A percentile compares a stretch with the other conserved stretches of the same genome.
These are phyloP conservation scores for Naganishia cerealis DNA, from an alignment of 1,284 basidiomycete genomes.

Conservation along the genomic window DNA sequence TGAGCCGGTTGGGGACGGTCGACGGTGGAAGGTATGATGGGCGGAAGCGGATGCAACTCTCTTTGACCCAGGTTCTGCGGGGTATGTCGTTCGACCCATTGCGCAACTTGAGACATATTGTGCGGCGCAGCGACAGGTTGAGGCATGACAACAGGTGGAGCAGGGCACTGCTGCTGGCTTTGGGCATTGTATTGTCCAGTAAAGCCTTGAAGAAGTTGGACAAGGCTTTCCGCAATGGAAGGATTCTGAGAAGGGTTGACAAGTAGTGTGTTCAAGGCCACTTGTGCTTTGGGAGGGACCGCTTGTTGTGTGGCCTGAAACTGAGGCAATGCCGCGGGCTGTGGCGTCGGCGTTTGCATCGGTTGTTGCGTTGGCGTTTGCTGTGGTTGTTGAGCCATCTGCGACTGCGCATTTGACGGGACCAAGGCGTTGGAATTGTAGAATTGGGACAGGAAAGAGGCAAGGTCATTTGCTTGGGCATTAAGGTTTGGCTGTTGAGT, in stretches of 20 bases:
- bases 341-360: neutral
- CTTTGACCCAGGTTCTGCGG: neutral
- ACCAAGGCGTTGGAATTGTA: constrained; percentile 5
- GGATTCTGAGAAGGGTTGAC: neutral
- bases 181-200: constrained; percentile 13
- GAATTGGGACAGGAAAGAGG: constrained; percentile 29
- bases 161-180: constrained; percentile 18
- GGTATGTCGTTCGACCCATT: constrained; percentile 16
- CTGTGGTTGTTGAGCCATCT: neutral
- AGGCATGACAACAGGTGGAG: constrained; percentile 13
- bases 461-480: constrained; percentile 18
- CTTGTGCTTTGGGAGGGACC: neutral
- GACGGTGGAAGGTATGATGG: neutral
- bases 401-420: neutral
- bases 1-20: neutral
- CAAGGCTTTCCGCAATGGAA: constrained; percentile 20
- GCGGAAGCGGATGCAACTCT: neutral
- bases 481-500: neutral
- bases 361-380: neutral
- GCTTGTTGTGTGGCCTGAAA: neutral
- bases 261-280: neutral
- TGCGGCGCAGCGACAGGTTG: constrained; percentile 4
- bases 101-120: constrained; percentile 11
- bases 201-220: constrained; percentile 21
- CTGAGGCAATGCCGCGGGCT: neutral